phyloP scores from a whole-genome alignment of 2,329 filamentous ascomycete genomes.

The Colletotrichum somersetense region DNA sequence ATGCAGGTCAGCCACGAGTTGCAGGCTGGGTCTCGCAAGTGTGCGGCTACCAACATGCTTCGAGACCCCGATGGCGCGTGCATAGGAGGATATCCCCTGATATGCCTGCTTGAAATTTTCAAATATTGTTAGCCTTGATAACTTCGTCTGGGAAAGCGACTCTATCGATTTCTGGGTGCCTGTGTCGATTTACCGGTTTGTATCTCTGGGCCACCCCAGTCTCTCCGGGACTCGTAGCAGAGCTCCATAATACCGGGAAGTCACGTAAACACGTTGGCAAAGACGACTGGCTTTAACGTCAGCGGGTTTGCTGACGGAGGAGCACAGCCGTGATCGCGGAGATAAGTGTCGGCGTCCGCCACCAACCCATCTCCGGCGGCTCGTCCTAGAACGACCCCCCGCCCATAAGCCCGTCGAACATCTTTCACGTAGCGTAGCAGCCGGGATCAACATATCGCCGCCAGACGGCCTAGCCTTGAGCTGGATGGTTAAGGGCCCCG shows the following conservation, averaged over 20 bases:
- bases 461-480: no score
- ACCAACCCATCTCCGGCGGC: no score
- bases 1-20: slow-evolving; percentile 41
- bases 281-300: no score
- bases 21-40: slow-evolving; percentile 48
- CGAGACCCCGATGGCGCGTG: slow-evolving; percentile 44
- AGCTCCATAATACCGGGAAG: slow-evolving; percentile 50
- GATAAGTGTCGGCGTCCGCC: no score
- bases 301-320: no score
- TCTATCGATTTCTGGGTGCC: slow-evolving; percentile 47
- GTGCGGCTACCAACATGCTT: slow-evolving; percentile 45
- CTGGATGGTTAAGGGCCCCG: slow-evolving; percentile 37
- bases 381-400: no score
- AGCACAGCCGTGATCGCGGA: no score
- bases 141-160: slow-evolving; percentile 45
- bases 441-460: no score
- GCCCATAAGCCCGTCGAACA: no score
- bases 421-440: no score
- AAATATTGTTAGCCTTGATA: slow-evolving; percentile 51
- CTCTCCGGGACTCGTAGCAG: slow-evolving; percentile 55
- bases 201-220: slow-evolving; percentile 44
- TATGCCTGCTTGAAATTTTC: slow-evolving; percentile 53
- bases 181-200: slow-evolving; percentile 46
- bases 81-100: slow-evolving; percentile 39
- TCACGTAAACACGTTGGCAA: no score